A percentile compares a stretch with the other conserved stretches of the same genome.
phyloP scores from a whole-genome alignment of 73 alveolate species.

The Breviolum minutum region DNA sequence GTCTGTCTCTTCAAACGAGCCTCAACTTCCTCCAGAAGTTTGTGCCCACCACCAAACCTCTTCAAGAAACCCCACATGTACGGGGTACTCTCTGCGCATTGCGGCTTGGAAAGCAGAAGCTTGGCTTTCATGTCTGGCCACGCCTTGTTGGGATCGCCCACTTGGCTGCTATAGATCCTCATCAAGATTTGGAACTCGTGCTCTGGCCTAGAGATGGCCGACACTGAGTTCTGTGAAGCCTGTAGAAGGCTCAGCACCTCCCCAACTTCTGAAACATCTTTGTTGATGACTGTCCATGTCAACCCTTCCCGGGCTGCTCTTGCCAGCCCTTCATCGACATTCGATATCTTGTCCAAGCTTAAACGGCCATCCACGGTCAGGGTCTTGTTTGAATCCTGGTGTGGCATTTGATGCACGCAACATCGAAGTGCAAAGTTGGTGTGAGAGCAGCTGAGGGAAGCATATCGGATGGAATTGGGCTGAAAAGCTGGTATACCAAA shows the following conservation, averaged over 20 bases:
- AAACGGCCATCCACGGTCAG: background rate
- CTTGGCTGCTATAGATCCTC: background rate
- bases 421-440: background rate
- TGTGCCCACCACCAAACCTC: background rate
- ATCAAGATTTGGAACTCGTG: background rate
- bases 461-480: background rate
- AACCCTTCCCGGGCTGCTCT: background rate
- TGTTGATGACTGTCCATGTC: background rate
- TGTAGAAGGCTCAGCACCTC: background rate
- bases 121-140: background rate
- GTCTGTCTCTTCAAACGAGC: background rate
- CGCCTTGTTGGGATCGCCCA: background rate
- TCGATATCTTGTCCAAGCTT: no score
- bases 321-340: background rate
- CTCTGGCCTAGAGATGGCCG: background rate
- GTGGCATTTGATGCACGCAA: background rate
- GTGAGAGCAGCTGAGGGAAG: background rate
- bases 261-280: background rate
- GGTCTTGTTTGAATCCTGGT: background rate
- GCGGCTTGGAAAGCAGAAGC: background rate
- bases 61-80: background rate
- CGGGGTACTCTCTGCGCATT: background rate
- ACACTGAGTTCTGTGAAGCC: background rate
- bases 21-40: background rate
- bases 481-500: background rate